phyloP scores from a whole-genome alignment of 495 filamentous ascomycete species.

The Extremus antarcticus region DNA sequence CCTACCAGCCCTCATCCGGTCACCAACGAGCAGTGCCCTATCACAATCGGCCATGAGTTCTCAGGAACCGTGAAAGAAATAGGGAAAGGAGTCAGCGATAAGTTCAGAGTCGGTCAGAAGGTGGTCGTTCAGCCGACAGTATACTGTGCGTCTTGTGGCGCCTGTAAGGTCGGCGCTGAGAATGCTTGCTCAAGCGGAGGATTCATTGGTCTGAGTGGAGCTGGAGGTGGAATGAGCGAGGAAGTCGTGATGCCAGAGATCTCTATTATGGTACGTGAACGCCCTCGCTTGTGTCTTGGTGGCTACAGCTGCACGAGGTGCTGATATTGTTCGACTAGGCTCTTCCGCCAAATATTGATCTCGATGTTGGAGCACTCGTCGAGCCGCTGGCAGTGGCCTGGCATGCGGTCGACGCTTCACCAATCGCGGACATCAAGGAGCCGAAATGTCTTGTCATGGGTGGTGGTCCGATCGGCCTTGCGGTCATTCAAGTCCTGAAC shows the following conservation, averaged over 20 bases:
- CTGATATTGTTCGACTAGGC: neutral
- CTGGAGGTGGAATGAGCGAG: slow-evolving; percentile 23
- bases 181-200: slow-evolving; percentile 23
- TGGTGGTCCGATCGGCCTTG: slow-evolving; percentile 25
- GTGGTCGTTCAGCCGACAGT: slow-evolving; percentile 23
- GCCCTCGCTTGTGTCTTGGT: no score
- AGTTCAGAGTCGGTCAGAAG: slow-evolving; percentile 19
- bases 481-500: slow-evolving; percentile 16
- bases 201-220: slow-evolving; percentile 23
- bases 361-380: slow-evolving; percentile 25
- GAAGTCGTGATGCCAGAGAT: slow-evolving; percentile 18
- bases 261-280: neutral
- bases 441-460: slow-evolving; percentile 20
- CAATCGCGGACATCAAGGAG: slow-evolving; percentile 14
- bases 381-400: slow-evolving; percentile 25
- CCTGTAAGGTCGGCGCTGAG: slow-evolving; percentile 19
- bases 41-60: slow-evolving; percentile 27
- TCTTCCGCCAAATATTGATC: slow-evolving; percentile 20
- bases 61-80: slow-evolving; percentile 21
- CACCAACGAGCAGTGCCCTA: slow-evolving; percentile 21
- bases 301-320: neutral
- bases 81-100: slow-evolving; percentile 11
- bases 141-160: slow-evolving; percentile 20
- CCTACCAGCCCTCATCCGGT: slow-evolving; percentile 20
- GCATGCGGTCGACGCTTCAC: slow-evolving; percentile 24